These are phyloP conservation scores for Alternaria brassicae DNA, from an alignment of 2,329 filamentous ascomycete species.

Conservation along the genomic window DNA sequence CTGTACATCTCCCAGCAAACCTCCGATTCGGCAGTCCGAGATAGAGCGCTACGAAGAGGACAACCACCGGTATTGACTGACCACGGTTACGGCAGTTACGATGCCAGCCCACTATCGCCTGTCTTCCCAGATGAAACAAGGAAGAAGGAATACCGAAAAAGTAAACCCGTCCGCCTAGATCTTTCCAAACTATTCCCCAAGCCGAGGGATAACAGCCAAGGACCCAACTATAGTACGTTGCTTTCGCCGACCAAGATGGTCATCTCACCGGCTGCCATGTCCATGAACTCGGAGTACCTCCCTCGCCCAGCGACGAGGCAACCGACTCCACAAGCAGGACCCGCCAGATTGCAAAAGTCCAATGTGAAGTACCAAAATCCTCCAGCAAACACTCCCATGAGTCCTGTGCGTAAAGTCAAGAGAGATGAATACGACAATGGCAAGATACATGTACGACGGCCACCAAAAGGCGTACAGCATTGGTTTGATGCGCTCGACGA, in stretches of 20 bases:
- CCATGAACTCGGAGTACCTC: constrained; percentile 48
- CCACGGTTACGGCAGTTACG: constrained; percentile 17
- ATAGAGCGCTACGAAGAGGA: constrained; percentile 53
- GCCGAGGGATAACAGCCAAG: constrained; percentile 35
- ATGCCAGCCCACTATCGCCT: constrained; percentile 31
- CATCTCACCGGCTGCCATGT: constrained; percentile 51
- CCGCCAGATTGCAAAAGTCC: constrained; percentile 31
- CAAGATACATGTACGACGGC: constrained; percentile 56
- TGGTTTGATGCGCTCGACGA: constrained; percentile 59
- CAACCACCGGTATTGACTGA: constrained; percentile 36
- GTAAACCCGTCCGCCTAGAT: constrained; percentile 50
- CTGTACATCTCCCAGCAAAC: constrained; percentile 55
- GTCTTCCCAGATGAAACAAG: constrained; percentile 26
- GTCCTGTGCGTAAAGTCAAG: constrained; percentile 38
- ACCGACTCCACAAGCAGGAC: constrained; percentile 33
- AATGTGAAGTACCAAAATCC: constrained; percentile 28
- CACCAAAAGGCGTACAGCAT: constrained; percentile 58
- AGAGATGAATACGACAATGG: constrained; percentile 54
- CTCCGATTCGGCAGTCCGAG: constrained; percentile 53
- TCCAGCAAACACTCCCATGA: constrained; percentile 21
- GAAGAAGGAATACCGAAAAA: constrained; percentile 37
- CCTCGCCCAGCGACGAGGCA: constrained; percentile 43
- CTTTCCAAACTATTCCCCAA: constrained; percentile 54
- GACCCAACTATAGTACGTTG: constrained; percentile 26
- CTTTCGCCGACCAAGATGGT: constrained; percentile 52